phyloP scores from a whole-genome alignment of 129 eudicot species.

The Saposhnikovia divaricata region DNA sequence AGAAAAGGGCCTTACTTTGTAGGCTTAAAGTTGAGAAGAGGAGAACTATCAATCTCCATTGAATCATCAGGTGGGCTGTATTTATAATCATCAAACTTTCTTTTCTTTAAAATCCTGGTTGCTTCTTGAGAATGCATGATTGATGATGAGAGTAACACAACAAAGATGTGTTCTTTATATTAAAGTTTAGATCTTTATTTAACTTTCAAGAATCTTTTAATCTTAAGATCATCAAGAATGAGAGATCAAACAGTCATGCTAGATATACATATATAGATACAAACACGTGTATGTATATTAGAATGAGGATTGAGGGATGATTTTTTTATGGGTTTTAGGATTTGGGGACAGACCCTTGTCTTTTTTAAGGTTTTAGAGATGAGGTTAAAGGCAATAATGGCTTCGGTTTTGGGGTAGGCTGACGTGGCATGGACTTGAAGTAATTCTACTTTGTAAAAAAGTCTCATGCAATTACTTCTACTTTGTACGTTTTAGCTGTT shows the following conservation, averaged over 20 bases:
- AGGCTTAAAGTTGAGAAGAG: constrained; percentile 19
- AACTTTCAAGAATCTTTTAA: neutral
- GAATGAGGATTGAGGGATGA: neutral
- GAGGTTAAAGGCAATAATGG: neutral
- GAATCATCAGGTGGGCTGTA: neutral
- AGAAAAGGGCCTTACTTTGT: constrained; percentile 22
- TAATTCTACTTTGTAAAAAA: neutral
- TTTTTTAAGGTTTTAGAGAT: neutral
- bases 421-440: neutral
- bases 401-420: neutral
- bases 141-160: neutral
- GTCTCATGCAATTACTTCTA: neutral
- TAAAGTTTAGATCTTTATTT: neutral
- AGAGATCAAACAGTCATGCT: neutral
- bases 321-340: neutral
- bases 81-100: constrained; percentile 17
- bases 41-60: constrained; percentile 4
- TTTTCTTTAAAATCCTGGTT: constrained; percentile 11
- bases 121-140: constrained; percentile 13
- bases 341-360: neutral
- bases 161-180: neutral
- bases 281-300: no score
- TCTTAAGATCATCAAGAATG: neutral
- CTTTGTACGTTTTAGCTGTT: neutral
- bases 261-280: neutral